Conservation (phyloP, 2,329 filamentous ascomycete genomes). For the Trichoderma sp. region DNA sequence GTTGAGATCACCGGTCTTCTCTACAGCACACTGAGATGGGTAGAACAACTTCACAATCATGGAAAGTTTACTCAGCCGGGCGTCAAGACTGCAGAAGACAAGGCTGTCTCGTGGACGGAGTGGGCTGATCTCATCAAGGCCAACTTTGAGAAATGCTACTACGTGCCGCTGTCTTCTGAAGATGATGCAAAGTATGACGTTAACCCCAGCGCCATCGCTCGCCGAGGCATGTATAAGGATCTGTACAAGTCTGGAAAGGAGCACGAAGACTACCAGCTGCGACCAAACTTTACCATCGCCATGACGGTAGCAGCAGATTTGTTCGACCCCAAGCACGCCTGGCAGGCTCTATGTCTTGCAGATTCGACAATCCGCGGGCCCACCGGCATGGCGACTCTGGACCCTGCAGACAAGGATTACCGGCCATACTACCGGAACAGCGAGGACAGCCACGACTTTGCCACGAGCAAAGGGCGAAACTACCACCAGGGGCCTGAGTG, state of each 20-base stretch:
- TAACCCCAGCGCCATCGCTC: slow-evolving; percentile 75
- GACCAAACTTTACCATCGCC: slow-evolving; percentile 89
- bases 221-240: slow-evolving; percentile 97
- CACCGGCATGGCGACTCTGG: slow-evolving; percentile 91
- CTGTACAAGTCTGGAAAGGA: slow-evolving; percentile 90
- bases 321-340: slow-evolving; percentile 74
- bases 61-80: slow-evolving; percentile 71
- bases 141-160: slow-evolving; percentile 93
- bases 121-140: slow-evolving; percentile 79
- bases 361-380: slow-evolving; percentile 80
- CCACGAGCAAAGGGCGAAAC: slow-evolving; percentile 89
- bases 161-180: slow-evolving; percentile 65
- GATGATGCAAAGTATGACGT: slow-evolving; percentile 79
- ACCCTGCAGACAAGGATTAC: slow-evolving; percentile 90
- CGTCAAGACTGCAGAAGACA: slow-evolving; percentile 63
- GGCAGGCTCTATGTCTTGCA: slow-evolving; percentile 73
- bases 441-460: slow-evolving; percentile 87
- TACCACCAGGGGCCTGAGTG: slow-evolving; percentile 98
- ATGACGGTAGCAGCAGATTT: slow-evolving; percentile 91
- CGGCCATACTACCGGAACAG: slow-evolving; percentile 92
- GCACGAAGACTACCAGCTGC: slow-evolving; percentile 96
- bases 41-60: slow-evolving; percentile 61
- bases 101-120: slow-evolving; percentile 63
- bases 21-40: slow-evolving; percentile 86
- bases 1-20: slow-evolving; percentile 92